phyloP scores from a whole-genome alignment of 345 rosid genomes.

The Ceriops decandra region DNA sequence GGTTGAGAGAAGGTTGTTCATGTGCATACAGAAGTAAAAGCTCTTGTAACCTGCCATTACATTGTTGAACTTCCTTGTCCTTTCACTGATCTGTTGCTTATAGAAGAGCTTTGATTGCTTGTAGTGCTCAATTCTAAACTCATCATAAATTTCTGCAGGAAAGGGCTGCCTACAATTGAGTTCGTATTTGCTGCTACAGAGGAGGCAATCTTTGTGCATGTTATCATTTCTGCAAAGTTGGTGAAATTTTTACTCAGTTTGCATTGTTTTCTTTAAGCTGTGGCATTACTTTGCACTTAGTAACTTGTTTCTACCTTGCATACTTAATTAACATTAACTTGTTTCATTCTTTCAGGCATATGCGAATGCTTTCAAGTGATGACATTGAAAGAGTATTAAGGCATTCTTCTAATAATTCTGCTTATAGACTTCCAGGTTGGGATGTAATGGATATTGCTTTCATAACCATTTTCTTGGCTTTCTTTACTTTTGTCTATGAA shows the following conservation, averaged over 20 bases:
- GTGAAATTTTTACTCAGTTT: constrained; percentile 33
- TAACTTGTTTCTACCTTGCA: constrained; percentile 14
- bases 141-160: constrained; percentile 48
- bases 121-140: background rate
- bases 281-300: constrained; percentile 13
- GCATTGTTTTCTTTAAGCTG: constrained; percentile 6
- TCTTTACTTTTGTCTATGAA: too few relatives aligned
- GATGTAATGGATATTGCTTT: background rate
- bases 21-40: too few relatives aligned
- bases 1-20: too few relatives aligned
- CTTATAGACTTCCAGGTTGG: constrained; percentile 81
- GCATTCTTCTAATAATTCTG: constrained; percentile 55
- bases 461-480: too few relatives aligned
- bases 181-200: constrained; percentile 93
- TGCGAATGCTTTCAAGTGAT: constrained; percentile 67
- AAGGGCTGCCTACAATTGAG: constrained; percentile 82
- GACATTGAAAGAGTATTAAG: constrained; percentile 65
- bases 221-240: constrained; percentile 79
- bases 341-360: constrained; percentile 52
- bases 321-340: constrained; percentile 17
- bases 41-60: too few relatives aligned
- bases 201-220: constrained; percentile 91
- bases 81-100: too few relatives aligned
- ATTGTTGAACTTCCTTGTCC: too few relatives aligned
- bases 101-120: background rate